A percentile compares a stretch with the other conserved stretches of the same genome.
phyloP scores from a whole-genome alignment of 2,329 filamentous ascomycete species.

The Phoma herbarum region DNA sequence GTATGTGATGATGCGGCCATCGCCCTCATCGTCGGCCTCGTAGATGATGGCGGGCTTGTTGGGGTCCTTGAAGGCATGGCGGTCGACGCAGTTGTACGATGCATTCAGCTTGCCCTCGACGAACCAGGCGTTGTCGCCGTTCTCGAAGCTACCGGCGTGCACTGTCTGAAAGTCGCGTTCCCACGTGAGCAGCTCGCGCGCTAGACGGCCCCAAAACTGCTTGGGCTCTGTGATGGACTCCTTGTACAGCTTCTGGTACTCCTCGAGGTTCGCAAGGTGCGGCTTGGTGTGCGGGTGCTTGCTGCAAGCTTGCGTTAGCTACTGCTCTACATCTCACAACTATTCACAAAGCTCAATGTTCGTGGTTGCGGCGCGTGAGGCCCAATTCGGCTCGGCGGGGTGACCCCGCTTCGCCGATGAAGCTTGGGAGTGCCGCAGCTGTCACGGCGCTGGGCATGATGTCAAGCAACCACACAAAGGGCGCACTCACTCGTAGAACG shows the following conservation, averaged over 20 bases:
- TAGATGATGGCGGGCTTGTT: constrained; percentile 97
- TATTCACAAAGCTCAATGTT: constrained; percentile 9
- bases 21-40: constrained; percentile 89
- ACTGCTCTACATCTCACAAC: not conserved
- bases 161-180: constrained; percentile 92
- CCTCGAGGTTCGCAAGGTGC: constrained; percentile 66
- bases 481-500: constrained; percentile 52
- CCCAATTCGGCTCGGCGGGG: constrained; percentile 38
- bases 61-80: constrained; percentile 94
- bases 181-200: constrained; percentile 90
- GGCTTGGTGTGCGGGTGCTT: constrained; percentile 68
- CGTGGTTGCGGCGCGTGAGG: constrained; percentile 3
- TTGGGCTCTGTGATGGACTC: constrained; percentile 90
- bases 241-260: constrained; percentile 72
- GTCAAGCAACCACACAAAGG: constrained; percentile 29
- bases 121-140: constrained; percentile 94
- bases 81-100: constrained; percentile 96
- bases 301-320: constrained; percentile 45
- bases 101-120: constrained; percentile 92
- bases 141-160: constrained; percentile 74
- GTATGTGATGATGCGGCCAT: constrained; percentile 91
- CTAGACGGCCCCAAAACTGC: constrained; percentile 87
- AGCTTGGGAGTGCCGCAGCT: constrained; percentile 20
- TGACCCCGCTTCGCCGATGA: constrained; percentile 43
- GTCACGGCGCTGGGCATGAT: constrained; percentile 27